Evolutionary conservation across 306 rosid species (phyloP), one percentile per base, ranked within the genome.

Genomic region (Parietaria judaica): DNA sequence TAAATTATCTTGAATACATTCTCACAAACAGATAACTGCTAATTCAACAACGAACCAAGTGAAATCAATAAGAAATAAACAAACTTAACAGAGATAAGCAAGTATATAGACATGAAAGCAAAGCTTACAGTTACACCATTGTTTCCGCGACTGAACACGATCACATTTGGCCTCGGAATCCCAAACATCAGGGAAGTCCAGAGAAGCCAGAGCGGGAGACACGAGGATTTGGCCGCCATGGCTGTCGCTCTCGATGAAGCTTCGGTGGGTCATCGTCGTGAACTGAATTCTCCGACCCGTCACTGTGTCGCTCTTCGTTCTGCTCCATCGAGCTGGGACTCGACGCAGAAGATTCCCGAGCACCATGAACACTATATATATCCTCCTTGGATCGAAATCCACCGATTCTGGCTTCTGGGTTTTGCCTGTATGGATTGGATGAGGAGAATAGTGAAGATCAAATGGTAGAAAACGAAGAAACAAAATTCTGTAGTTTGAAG

Each of bases 141-240:
- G 79, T 44, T 63, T 59, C 0, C 54, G 38, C 66, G 68, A 71
- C 39, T 78, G 64, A 70, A 58, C 59, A 54, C 55, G 70, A 47
- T 36, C 70, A 73, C 67, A 34, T 8, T 60, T 45, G 46, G 73
- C 61, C 65, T 64, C 63, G 44, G 88, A 65, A 67, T 71, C 62
- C 97, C 97, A 90, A 70, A 68, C 59, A 44, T 87, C 94, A 47
- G 90, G 90, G 60, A 85, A 60, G 78, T 90, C 97, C 45, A 87
- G 46, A 70, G 94, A 83, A 53, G 69, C 71, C 23, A 90, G 94
- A 74, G 88, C 65, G 36, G 96, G 96, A 71, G 96, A 87, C 72
- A 83, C 34, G 47, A 64, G 66, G 14, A 62, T 62, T 62, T 62
- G 66, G 55, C 23, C 23, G 55, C 45, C 66, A 31, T 49, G 39